A percentile compares a stretch with the other conserved stretches of the same genome.
These are phyloP conservation scores for Fagopyrum tataricum DNA, from an alignment of 148 eudicot genomes.

Conservation along the genomic window DNA sequence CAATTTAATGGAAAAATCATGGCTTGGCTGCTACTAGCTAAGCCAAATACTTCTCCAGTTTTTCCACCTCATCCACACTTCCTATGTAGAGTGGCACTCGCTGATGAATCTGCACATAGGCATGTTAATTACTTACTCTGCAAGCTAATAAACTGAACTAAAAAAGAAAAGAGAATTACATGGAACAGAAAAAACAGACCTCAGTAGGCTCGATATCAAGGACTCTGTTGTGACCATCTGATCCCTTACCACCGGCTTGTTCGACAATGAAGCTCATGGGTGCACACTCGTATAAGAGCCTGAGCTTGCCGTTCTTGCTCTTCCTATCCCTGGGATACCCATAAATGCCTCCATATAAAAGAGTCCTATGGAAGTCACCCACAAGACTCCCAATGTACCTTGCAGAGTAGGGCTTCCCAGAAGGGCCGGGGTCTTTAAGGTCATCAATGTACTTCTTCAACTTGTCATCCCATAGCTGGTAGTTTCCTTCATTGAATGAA, in stretches of 20 bases:
- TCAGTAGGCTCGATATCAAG: slow-evolving; percentile 85
- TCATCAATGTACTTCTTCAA: slow-evolving; percentile 80
- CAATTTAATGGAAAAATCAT: neutral
- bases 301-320: slow-evolving; percentile 89
- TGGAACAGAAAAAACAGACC: slow-evolving; percentile 27
- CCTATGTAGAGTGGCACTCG: slow-evolving; percentile 89
- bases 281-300: slow-evolving; percentile 92
- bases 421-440: slow-evolving; percentile 86
- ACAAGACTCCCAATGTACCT: slow-evolving; percentile 90
- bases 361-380: slow-evolving; percentile 88
- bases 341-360: slow-evolving; percentile 86
- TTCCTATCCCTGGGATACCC: slow-evolving; percentile 86
- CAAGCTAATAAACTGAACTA: neutral
- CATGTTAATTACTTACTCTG: neutral
- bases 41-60: slow-evolving; percentile 83
- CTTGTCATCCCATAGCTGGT: slow-evolving; percentile 94
- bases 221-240: slow-evolving; percentile 70
- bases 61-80: slow-evolving; percentile 83
- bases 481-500: slow-evolving; percentile 91
- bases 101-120: slow-evolving; percentile 69
- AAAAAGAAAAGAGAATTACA: neutral
- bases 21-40: slow-evolving; percentile 16
- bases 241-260: slow-evolving; percentile 98
- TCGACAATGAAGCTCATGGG: slow-evolving; percentile 95
- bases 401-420: slow-evolving; percentile 83